A percentile compares a stretch with the other conserved stretches of the same genome.
Evolutionary conservation across 768 basidiomycete species (phyloP).

Genomic region (Roridomyces roridus): DNA sequence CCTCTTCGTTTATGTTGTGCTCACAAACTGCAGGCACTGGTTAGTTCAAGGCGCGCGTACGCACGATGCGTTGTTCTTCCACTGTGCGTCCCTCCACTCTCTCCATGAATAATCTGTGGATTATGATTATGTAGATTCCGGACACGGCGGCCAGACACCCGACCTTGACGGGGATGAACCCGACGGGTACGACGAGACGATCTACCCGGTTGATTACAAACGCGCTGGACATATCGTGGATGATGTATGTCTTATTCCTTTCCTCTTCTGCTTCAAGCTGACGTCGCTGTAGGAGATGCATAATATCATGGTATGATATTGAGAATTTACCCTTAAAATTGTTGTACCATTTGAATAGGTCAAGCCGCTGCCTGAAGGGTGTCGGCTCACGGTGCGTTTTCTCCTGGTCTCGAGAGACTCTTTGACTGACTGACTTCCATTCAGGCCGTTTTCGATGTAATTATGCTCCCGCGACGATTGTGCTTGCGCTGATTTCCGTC

Average conservation of each 20-base stretch:
- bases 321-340: background rate
- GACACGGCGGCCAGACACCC: conserved; percentile 91
- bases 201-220: conserved; percentile 90
- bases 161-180: conserved; percentile 81
- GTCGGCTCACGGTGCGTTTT: conserved; percentile 54
- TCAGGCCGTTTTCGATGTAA: conserved; percentile 59
- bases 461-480: background rate
- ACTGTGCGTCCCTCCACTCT: conserved; percentile 50
- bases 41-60: conserved; percentile 70
- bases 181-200: conserved; percentile 87
- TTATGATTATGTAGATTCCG: conserved; percentile 64
- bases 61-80: conserved; percentile 80
- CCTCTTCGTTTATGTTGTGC: no score
- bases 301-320: conserved; percentile 47
- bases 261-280: background rate
- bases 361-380: conserved; percentile 51
- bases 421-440: background rate
- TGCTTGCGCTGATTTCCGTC: conserved; percentile 1
- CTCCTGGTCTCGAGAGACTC: background rate
- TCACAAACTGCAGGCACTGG: no score
- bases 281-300: conserved; percentile 48
- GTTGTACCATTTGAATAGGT: conserved; percentile 35
- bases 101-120: background rate
- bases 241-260: conserved; percentile 44
- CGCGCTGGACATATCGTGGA: conserved; percentile 78